Conservation (phyloP, 306 rosid species). For the Prunus kanzakura region DNA sequence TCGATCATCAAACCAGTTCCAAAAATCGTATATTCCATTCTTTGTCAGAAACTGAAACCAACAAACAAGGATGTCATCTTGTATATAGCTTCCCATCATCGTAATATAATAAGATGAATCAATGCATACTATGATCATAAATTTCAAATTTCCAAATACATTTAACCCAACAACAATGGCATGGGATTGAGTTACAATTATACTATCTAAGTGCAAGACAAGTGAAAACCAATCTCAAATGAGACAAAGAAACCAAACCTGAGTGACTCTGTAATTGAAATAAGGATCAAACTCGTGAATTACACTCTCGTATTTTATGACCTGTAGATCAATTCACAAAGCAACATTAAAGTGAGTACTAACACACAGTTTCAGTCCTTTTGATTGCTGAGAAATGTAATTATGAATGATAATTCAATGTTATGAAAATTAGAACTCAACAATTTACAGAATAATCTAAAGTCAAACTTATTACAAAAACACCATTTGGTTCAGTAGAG, state of each 20-base stretch:
- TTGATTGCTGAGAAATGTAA: slow-evolving; percentile 2
- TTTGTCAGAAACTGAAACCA: slow-evolving; percentile 85
- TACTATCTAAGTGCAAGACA: neutral
- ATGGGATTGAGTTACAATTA: neutral
- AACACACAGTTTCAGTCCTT: neutral
- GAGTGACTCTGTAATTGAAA: slow-evolving; percentile 97
- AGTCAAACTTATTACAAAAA: neutral
- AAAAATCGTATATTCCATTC: slow-evolving; percentile 95
- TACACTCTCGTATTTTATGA: slow-evolving; percentile 95
- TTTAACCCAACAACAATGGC: slow-evolving; percentile 10
- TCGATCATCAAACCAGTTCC: slow-evolving; percentile 99
- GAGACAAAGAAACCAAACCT: slow-evolving; percentile 58
- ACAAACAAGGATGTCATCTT: slow-evolving; percentile 33
- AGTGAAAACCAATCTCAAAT: slow-evolving; percentile 1
- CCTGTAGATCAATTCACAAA: slow-evolving; percentile 53
- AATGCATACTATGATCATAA: neutral
- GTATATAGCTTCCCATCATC: slow-evolving; percentile 7
- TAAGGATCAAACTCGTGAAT: slow-evolving; percentile 98
- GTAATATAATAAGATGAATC: slow-evolving; percentile 8
- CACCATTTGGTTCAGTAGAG: neutral
- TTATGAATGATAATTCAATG: neutral
- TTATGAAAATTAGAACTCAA: neutral
- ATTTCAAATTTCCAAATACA: neutral
- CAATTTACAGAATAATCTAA: neutral
- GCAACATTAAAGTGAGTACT: slow-evolving; percentile 9